A percentile compares a stretch with the other conserved stretches of the same genome.
Evolutionary conservation across 2,329 filamentous ascomycete species (phyloP).

Genomic region (Stemphylium beticola): DNA sequence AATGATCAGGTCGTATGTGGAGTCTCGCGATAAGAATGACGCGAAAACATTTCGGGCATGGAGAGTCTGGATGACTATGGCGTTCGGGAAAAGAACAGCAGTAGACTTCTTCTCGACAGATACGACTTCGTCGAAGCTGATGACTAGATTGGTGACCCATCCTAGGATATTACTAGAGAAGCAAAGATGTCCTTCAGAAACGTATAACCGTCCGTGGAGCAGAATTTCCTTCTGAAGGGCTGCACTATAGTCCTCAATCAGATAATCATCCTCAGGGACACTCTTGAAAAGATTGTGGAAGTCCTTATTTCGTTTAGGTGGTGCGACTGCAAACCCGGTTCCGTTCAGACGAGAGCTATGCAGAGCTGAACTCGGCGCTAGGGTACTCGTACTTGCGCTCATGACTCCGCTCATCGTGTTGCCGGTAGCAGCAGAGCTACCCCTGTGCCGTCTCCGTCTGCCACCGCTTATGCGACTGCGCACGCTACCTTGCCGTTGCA

Average conservation of each 20-base stretch:
- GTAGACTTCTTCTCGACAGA: constrained; percentile 97
- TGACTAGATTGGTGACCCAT: constrained; percentile 96
- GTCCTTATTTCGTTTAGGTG: constrained; percentile 93
- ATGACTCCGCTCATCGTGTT: constrained; percentile 75
- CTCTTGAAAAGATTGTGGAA: constrained; percentile 95
- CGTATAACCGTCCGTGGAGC: constrained; percentile 89
- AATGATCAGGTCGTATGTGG: constrained; percentile 95
- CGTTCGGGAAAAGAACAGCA: constrained; percentile 94
- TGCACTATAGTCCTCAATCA: constrained; percentile 98
- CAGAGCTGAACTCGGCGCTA: constrained; percentile 67
- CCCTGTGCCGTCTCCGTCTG: constrained; percentile 72
- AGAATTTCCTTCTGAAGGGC: constrained; percentile 95
- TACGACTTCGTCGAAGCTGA: constrained; percentile 97
- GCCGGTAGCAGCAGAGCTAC: constrained; percentile 72
- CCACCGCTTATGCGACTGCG: constrained; percentile 60
- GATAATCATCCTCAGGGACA: constrained; percentile 95
- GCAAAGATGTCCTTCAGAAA: constrained; percentile 96
- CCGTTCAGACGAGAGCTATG: constrained; percentile 82
- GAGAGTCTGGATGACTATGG: constrained; percentile 92
- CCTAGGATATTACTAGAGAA: constrained; percentile 99
- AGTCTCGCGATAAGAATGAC: constrained; percentile 91
- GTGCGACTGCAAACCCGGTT: constrained; percentile 94
- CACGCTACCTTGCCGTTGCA: constrained; percentile 62
- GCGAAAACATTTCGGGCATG: constrained; percentile 96
- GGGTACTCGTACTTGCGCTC: constrained; percentile 70